A percentile compares a stretch with the other conserved stretches of the same genome.
Conservation (phyloP, 306 rosid species). For the Corylus americana region DNA sequence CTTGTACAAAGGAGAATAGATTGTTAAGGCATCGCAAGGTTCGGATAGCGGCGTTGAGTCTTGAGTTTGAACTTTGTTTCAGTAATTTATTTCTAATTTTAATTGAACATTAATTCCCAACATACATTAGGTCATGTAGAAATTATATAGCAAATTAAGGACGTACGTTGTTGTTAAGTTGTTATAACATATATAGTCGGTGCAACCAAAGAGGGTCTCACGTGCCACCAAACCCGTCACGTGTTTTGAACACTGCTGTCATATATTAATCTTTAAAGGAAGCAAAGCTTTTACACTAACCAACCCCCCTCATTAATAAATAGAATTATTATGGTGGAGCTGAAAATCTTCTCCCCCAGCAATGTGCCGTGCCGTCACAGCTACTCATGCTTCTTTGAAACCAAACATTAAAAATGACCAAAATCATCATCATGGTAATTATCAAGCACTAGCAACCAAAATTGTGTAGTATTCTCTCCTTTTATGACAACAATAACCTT, state of each 20-base stretch:
- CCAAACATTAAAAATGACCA: conserved; percentile 8
- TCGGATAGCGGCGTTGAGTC: no score
- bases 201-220: not conserved
- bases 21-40: no score
- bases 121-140: not conserved
- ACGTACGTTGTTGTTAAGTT: no score
- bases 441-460: conserved; percentile 14
- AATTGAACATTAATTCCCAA: no score
- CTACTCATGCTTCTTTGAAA: conserved; percentile 41
- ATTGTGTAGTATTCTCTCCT: conserved; percentile 2
- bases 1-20: no score
- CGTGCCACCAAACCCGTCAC: conserved; percentile 33
- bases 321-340: conserved; percentile 36
- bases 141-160: no score
- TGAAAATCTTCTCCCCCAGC: conserved; percentile 22
- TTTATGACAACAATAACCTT: conserved; percentile 34
- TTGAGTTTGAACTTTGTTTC: no score
- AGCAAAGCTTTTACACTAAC: conserved; percentile 48
- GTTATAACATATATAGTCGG: no score
- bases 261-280: conserved; percentile 34
- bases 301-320: conserved; percentile 34
- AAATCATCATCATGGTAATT: conserved; percentile 11
- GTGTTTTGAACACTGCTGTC: conserved; percentile 15
- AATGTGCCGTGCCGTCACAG: conserved; percentile 49
- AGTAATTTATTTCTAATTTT: no score